Conservation (phyloP, 345 rosid species). For the Populus ilicifolia region DNA sequence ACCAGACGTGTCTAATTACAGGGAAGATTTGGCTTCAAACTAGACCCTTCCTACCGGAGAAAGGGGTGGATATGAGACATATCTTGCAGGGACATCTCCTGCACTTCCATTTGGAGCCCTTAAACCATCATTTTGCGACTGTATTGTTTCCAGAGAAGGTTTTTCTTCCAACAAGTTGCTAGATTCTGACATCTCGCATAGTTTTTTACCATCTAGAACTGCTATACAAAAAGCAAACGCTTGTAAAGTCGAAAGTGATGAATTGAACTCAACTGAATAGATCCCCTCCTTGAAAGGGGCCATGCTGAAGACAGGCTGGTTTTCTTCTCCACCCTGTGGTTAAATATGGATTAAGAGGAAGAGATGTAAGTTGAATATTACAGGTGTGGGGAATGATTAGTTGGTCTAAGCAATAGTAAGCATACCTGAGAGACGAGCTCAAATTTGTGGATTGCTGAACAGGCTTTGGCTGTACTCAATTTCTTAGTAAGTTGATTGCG, state of each 20-base stretch:
- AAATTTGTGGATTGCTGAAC: constrained; percentile 39
- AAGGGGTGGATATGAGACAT: constrained; percentile 55
- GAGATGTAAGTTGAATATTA: background rate
- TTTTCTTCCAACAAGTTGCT: constrained; percentile 11
- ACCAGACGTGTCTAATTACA: constrained; percentile 17
- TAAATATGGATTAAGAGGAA: constrained; percentile 12
- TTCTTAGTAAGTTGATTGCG: constrained; percentile 29
- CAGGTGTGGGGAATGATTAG: background rate
- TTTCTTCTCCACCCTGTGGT: constrained; percentile 58
- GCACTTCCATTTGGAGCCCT: constrained; percentile 31
- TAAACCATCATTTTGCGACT: constrained; percentile 12
- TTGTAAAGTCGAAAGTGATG: constrained; percentile 67
- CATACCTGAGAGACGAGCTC: constrained; percentile 62
- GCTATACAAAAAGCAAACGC: constrained; percentile 83
- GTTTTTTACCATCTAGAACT: constrained; percentile 51
- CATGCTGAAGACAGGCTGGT: constrained; percentile 56
- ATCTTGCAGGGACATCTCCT: constrained; percentile 49
- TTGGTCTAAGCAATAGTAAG: background rate
- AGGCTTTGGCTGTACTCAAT: constrained; percentile 31
- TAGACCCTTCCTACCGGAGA: constrained; percentile 81
- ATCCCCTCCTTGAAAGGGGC: constrained; percentile 68
- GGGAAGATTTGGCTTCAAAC: constrained; percentile 15
- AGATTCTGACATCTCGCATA: constrained; percentile 9
- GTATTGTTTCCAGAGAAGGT: constrained; percentile 11
- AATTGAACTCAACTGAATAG: constrained; percentile 75